Evolutionary conservation across 2,329 filamentous ascomycete species (phyloP).

Genomic region (Aspergillus brunneoviolaceus): DNA sequence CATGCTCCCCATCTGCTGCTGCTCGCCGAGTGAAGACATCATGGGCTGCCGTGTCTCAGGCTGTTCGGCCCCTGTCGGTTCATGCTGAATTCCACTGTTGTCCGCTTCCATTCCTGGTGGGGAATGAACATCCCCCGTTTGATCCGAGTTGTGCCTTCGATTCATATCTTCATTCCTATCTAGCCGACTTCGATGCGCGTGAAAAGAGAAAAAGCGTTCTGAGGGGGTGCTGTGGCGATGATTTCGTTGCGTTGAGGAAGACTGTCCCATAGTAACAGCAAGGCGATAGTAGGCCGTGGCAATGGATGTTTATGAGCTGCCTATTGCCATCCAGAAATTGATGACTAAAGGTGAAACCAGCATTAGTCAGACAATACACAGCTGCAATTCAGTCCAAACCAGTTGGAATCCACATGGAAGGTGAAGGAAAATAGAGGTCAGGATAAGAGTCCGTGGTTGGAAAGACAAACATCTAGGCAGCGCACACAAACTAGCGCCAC

Average conservation of each 20-base stretch:
- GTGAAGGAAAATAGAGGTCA: neutral
- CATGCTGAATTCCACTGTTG: constrained; percentile 16
- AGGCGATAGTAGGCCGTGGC: constrained; percentile 19
- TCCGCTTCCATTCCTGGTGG: constrained; percentile 20
- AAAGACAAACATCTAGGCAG: constrained; percentile 10
- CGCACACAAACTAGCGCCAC: constrained; percentile 7
- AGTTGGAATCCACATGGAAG: neutral
- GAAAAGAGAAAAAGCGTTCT: constrained; percentile 22
- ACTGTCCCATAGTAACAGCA: constrained; percentile 45
- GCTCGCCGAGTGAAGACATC: constrained; percentile 13
- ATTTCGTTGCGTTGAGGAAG: constrained; percentile 43
- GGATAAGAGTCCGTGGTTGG: constrained; percentile 3
- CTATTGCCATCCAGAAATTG: constrained; percentile 32
- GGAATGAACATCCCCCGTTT: constrained; percentile 23
- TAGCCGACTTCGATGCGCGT: constrained; percentile 20
- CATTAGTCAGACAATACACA: constrained; percentile 22
- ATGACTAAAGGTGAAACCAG: constrained; percentile 22
- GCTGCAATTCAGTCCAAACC: constrained; percentile 2
- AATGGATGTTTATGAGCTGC: constrained; percentile 25
- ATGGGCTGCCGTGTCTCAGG: constrained; percentile 23
- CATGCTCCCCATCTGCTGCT: constrained; percentile 32
- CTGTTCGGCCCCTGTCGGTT: constrained; percentile 10
- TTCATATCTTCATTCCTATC: constrained; percentile 40
- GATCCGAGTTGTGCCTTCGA: constrained; percentile 28
- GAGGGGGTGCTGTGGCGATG: constrained; percentile 28